A percentile compares a stretch with the other conserved stretches of the same genome.
phyloP scores from a whole-genome alignment of 768 basidiomycete genomes.

The Tremella yokohamensis region DNA sequence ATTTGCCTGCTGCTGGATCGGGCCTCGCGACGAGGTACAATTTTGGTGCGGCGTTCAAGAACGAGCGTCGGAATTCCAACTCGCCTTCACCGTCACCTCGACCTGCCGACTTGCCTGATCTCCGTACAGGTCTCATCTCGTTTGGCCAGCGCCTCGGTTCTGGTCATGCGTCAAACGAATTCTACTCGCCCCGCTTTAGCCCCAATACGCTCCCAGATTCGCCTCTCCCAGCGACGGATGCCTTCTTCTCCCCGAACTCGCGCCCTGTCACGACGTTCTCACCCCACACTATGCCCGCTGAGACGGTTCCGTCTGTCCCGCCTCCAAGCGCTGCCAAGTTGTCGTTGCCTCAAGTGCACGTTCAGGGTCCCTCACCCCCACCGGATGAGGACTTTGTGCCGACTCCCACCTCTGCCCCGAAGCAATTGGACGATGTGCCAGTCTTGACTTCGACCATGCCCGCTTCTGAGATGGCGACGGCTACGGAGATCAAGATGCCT shows the following conservation, averaged over 20 bases:
- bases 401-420: slow-evolving; percentile 2
- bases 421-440: not conserved
- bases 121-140: slow-evolving; percentile 35
- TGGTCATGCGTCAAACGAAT: slow-evolving; percentile 36
- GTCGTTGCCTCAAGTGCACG: slow-evolving; percentile 21
- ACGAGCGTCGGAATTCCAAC: slow-evolving; percentile 20
- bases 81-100: slow-evolving; percentile 21
- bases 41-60: slow-evolving; percentile 51
- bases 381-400: slow-evolving; percentile 1
- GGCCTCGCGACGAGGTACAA: slow-evolving; percentile 51
- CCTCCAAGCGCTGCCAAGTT: slow-evolving; percentile 6
- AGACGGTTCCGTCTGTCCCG: slow-evolving; percentile 1
- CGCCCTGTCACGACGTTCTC: slow-evolving; percentile 23
- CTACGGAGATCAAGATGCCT: not conserved
- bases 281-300: slow-evolving; percentile 7
- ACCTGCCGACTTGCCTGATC: slow-evolving; percentile 30
- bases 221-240: not conserved
- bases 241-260: not conserved
- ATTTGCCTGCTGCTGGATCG: slow-evolving; percentile 31
- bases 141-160: slow-evolving; percentile 17
- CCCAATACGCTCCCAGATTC: slow-evolving; percentile 6
- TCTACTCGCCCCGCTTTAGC: slow-evolving; percentile 39
- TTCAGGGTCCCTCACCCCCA: slow-evolving; percentile 29
- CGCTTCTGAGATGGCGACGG: not conserved
- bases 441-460: not conserved